These are phyloP conservation scores for Chimonanthus salicifolius DNA, from an alignment of 164 flowering plant genomes.

Conservation along the genomic window DNA sequence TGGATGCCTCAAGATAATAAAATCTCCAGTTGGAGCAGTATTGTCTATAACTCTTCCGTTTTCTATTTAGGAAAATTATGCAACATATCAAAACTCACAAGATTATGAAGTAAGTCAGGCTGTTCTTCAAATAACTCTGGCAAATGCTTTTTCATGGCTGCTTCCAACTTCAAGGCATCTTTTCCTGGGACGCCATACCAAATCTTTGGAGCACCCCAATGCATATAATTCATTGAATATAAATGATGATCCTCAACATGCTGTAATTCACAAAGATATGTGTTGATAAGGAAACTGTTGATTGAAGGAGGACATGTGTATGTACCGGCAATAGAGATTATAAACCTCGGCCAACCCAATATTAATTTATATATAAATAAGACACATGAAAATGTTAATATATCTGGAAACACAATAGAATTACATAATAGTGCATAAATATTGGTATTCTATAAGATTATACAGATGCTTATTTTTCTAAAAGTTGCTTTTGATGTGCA, in stretches of 20 bases:
- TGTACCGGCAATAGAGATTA: neutral
- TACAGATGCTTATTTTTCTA: neutral
- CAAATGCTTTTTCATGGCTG: constrained; percentile 83
- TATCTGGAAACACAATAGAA: too few relatives aligned
- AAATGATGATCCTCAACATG: constrained; percentile 99
- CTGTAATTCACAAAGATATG: constrained; percentile 33
- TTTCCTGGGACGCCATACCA: constrained; percentile 96
- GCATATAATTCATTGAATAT: constrained; percentile 91
- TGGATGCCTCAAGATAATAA: neutral
- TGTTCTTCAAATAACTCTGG: constrained; percentile 95
- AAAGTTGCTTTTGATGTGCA: neutral
- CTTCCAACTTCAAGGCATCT: constrained; percentile 74
- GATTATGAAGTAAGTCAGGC: constrained; percentile 96
- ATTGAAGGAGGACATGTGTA: too few relatives aligned
- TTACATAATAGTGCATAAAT: neutral
- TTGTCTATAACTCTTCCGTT: neutral
- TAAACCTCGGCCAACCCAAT: neutral
- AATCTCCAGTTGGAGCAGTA: neutral
- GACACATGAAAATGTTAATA: too few relatives aligned
- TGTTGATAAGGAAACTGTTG: constrained; percentile 4
- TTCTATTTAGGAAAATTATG: neutral
- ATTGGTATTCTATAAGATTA: too few relatives aligned
- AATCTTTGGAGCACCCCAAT: constrained; percentile 95
- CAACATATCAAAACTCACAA: constrained; percentile 43
- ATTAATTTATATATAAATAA: too few relatives aligned